Conservation (phyloP, 805 yeast species). For the Yamadazyma insecticola region DNA sequence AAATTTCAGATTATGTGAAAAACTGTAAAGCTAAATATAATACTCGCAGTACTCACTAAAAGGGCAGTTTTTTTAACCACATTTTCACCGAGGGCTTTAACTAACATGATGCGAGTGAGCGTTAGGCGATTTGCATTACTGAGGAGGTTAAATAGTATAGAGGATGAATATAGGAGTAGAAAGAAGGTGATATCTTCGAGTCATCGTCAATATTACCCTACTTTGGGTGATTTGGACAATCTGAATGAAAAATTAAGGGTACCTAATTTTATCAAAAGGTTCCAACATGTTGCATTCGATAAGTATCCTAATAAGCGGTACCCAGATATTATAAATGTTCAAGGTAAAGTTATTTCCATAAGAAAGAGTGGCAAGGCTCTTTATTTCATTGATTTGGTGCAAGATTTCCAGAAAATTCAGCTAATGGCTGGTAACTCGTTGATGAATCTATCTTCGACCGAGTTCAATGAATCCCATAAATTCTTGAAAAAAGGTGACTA, state of each 20-base stretch:
- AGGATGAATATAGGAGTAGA: conserved; percentile 10
- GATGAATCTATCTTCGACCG: conserved; percentile 36
- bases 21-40: too few relatives aligned
- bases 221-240: conserved; percentile 2
- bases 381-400: conserved; percentile 62
- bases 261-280: conserved; percentile 5
- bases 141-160: background rate
- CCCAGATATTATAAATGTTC: conserved; percentile 13
- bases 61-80: too few relatives aligned
- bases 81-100: too few relatives aligned
- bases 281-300: conserved; percentile 2
- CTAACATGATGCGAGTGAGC: too few relatives aligned
- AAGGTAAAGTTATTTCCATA: conserved; percentile 58
- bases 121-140: too few relatives aligned
- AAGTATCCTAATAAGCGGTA: conserved; percentile 4
- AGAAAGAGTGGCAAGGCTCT: conserved; percentile 67
- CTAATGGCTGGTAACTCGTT: conserved; percentile 53
- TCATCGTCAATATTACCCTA: conserved; percentile 6
- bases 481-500: conserved; percentile 68
- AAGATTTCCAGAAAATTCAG: conserved; percentile 58
- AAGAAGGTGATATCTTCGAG: conserved; percentile 2
- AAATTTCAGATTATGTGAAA: too few relatives aligned
- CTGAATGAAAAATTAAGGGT: conserved; percentile 6
- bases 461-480: conserved; percentile 37
- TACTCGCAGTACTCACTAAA: too few relatives aligned